Conservation (phyloP, 352 stramenopile species). For the Hyaloperonospora brassicae region DNA sequence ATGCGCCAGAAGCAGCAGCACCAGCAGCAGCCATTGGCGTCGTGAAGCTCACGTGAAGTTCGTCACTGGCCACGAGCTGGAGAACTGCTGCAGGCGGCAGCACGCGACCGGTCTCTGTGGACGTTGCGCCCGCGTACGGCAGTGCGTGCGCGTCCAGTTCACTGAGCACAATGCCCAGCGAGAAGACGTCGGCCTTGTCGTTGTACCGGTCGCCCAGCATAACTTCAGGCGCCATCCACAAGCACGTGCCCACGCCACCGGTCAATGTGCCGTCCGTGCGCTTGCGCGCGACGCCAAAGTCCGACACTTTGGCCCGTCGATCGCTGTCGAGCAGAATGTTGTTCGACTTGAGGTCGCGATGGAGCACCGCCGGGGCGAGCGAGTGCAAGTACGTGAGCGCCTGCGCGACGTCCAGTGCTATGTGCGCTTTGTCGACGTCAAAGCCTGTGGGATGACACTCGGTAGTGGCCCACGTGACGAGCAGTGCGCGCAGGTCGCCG, state of each 20-base stretch:
- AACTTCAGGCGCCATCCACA: constrained; percentile 86
- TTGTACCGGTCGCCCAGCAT: constrained; percentile 82
- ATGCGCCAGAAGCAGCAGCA: constrained; percentile 10
- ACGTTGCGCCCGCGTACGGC: constrained; percentile 40
- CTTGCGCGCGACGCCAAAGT: constrained; percentile 81
- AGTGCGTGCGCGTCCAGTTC: constrained; percentile 65
- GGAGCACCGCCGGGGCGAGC: constrained; percentile 36
- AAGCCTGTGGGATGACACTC: constrained; percentile 24
- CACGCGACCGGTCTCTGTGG: constrained; percentile 26
- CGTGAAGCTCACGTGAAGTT: constrained; percentile 24
- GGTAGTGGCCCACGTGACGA: constrained; percentile 25
- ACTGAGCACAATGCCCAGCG: constrained; percentile 73
- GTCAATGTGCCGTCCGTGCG: constrained; percentile 69
- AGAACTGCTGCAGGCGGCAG: constrained; percentile 27
- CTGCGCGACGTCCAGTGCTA: constrained; percentile 40
- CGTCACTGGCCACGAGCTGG: constrained; percentile 26
- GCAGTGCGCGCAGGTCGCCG: constrained; percentile 32
- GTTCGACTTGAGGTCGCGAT: constrained; percentile 84
- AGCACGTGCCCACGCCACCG: constrained; percentile 65
- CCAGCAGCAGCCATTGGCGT: constrained; percentile 3
- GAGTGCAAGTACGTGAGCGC: constrained; percentile 51
- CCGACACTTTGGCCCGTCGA: constrained; percentile 73
- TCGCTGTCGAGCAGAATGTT: constrained; percentile 74
- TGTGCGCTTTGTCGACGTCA: constrained; percentile 32
- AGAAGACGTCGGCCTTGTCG: constrained; percentile 85